These are phyloP conservation scores for Cavenderia fasciculata DNA, from an alignment of 78 protist genomes.

Conservation along the genomic window DNA sequence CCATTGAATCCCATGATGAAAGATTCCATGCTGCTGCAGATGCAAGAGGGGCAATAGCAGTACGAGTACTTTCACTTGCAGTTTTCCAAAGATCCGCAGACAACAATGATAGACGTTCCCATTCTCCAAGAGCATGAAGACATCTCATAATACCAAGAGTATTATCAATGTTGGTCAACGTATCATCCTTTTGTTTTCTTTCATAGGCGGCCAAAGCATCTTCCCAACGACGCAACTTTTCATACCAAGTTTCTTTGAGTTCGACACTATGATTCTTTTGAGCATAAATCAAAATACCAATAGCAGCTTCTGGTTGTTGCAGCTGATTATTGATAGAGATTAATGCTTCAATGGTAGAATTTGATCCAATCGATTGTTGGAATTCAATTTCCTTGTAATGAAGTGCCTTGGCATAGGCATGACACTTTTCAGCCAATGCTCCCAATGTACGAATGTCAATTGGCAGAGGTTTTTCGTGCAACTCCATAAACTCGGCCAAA, in stretches of 20 bases:
- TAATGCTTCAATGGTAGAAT: slow-evolving; percentile 87
- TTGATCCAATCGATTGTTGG: slow-evolving; percentile 21
- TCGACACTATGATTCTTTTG: slow-evolving; percentile 77
- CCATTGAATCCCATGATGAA: slow-evolving; percentile 81
- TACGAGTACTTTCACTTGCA: slow-evolving; percentile 11
- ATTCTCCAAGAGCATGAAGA: slow-evolving; percentile 94
- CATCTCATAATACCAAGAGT: slow-evolving; percentile 95
- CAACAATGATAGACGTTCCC: slow-evolving; percentile 83
- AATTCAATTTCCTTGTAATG: slow-evolving; percentile 94
- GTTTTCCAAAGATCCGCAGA: slow-evolving; percentile 79
- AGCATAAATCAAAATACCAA: slow-evolving; percentile 88
- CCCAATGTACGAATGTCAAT: slow-evolving; percentile 89
- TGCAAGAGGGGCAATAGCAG: slow-evolving; percentile 89
- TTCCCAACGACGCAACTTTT: slow-evolving; percentile 97
- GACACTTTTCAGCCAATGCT: slow-evolving; percentile 93
- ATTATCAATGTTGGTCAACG: slow-evolving; percentile 13
- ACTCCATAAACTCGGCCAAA: slow-evolving; percentile 98
- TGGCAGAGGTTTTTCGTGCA: slow-evolving; percentile 91
- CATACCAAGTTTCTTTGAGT: slow-evolving; percentile 94
- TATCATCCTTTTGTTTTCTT: slow-evolving; percentile 76
- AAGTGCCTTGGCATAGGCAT: slow-evolving; percentile 98
- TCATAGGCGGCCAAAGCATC: slow-evolving; percentile 93
- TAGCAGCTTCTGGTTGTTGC: slow-evolving; percentile 97
- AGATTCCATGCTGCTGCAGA: slow-evolving; percentile 95
- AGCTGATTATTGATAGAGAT: slow-evolving; percentile 95